These are phyloP conservation scores for Wickerhamomyces mucosus DNA, from an alignment of 805 yeast species.

Conservation along the genomic window DNA sequence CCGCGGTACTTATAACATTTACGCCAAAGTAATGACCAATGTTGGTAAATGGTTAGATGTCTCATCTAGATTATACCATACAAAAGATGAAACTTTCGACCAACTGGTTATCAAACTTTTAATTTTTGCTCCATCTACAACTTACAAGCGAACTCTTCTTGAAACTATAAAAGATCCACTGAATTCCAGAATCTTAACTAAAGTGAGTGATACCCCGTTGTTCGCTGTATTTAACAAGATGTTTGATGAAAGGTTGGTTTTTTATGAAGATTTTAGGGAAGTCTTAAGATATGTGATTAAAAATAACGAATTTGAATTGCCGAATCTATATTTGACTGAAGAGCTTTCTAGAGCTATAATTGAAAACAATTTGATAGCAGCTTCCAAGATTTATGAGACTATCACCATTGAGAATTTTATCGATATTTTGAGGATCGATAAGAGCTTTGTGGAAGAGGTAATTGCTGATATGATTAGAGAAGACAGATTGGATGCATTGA, in stretches of 20 bases:
- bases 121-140: conserved; percentile 7
- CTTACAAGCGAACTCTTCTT: conserved; percentile 7
- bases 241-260: conserved; percentile 7
- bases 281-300: conserved; percentile 2
- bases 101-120: conserved; percentile 7
- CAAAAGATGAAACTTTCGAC: conserved; percentile 9
- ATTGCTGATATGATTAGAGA: conserved; percentile 13
- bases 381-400: conserved; percentile 9
- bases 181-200: conserved; percentile 2
- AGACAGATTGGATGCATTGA: conserved; percentile 9
- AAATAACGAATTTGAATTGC: conserved; percentile 2
- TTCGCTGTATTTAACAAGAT: conserved; percentile 9
- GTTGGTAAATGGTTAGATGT: conserved; percentile 16
- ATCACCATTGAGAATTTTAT: conserved; percentile 9
- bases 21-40: conserved; percentile 12
- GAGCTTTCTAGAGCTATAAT: conserved; percentile 6
- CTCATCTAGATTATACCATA: conserved; percentile 7
- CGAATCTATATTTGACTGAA: conserved; percentile 1
- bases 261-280: conserved; percentile 7
- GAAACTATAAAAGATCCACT: conserved; percentile 5
- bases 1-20: conserved; percentile 4
- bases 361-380: conserved; percentile 13
- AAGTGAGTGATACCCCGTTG: conserved; percentile 5
- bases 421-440: conserved; percentile 5
- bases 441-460: conserved; percentile 3